A percentile compares a stretch with the other conserved stretches of the same genome.
phyloP scores from a whole-genome alignment of 2,329 filamentous ascomycete species.

The Fusarium sp. region DNA sequence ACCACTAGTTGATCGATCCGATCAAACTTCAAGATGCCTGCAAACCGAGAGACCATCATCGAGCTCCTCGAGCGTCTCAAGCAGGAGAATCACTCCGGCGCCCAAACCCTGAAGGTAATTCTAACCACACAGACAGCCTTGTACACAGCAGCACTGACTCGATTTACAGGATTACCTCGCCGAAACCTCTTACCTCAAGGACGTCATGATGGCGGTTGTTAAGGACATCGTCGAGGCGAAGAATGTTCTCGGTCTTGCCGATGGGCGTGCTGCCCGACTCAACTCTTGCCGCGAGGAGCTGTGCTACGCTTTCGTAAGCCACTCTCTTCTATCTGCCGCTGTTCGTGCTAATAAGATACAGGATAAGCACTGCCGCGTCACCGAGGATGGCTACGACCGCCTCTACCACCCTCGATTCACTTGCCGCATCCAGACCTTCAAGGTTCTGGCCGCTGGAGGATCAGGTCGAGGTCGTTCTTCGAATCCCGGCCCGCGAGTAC shows the following conservation, averaged over 20 bases:
- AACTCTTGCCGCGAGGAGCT: constrained; percentile 31
- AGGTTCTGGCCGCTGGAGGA: background rate
- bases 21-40: constrained; percentile 2
- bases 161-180: constrained; percentile 18
- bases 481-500: constrained; percentile 24
- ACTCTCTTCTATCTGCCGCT: too few relatives aligned
- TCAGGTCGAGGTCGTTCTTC: constrained; percentile 28
- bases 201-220: constrained; percentile 31
- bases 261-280: background rate
- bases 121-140: accelerated
- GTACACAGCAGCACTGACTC: background rate
- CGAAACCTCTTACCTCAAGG: constrained; percentile 30
- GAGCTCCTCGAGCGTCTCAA: constrained; percentile 17
- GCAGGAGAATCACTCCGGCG: background rate
- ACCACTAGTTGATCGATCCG: background rate
- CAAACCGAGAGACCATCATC: background rate
- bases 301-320: constrained; percentile 15
- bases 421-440: constrained; percentile 21
- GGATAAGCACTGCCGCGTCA: constrained; percentile 29
- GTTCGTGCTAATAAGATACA: background rate
- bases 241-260: constrained; percentile 13
- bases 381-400: constrained; percentile 9
- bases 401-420: constrained; percentile 26
- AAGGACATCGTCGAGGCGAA: constrained; percentile 28
- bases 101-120: constrained; percentile 15